A percentile compares a stretch with the other conserved stretches of the same genome.
Evolutionary conservation across 495 filamentous ascomycete species (phyloP).

Genomic region (Hyaloscypha bicolor): DNA sequence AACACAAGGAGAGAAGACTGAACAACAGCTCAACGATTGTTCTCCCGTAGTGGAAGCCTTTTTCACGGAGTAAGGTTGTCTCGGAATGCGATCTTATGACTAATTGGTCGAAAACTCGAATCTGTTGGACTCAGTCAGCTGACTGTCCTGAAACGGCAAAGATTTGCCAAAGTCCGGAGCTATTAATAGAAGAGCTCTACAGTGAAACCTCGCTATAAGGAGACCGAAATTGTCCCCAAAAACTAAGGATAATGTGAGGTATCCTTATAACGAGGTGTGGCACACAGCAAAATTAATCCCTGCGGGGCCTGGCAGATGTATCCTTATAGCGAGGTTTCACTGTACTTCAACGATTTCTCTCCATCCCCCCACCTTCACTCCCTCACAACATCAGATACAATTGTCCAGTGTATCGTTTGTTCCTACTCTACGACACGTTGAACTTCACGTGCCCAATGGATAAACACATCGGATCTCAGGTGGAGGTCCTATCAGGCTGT

Average conservation of each 20-base stretch:
- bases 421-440: neutral
- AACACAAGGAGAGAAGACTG: no score
- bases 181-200: neutral
- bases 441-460: neutral
- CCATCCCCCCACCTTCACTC: neutral
- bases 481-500: neutral
- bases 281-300: no score
- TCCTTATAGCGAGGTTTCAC: no score
- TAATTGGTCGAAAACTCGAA: neutral
- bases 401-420: neutral
- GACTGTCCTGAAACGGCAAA: neutral
- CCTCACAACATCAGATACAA: neutral
- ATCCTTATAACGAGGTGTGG: no score
- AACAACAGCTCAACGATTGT: no score
- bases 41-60: neutral
- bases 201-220: no score
- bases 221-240: no score
- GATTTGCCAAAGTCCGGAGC: neutral
- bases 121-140: neutral
- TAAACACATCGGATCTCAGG: slow-evolving; percentile 1
- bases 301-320: no score
- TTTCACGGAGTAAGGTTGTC: neutral
- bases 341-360: neutral
- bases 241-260: no score
- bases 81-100: neutral